Conservation (phyloP, 768 basidiomycete genomes). For the Phlebiopsis flavidoalba region DNA sequence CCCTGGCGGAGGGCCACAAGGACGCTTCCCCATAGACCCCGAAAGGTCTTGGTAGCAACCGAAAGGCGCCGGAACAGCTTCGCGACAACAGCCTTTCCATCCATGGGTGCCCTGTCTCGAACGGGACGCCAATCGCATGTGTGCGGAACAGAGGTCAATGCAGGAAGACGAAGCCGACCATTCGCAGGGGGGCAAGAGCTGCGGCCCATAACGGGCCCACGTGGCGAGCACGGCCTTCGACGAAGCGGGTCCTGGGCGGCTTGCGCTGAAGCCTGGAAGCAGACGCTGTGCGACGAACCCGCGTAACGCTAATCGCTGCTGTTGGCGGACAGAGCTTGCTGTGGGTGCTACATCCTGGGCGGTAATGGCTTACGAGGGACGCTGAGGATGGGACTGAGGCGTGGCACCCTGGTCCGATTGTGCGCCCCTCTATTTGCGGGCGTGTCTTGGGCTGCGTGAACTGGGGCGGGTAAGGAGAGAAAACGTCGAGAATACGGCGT, state of each 20-base stretch:
- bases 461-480: background rate
- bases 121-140: background rate
- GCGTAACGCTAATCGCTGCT: background rate
- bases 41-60: background rate
- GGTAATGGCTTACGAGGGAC: background rate
- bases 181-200: background rate
- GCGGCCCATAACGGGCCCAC: background rate
- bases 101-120: background rate
- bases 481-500: background rate
- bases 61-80: conserved; percentile 2
- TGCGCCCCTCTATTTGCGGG: conserved; percentile 1
- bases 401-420: conserved; percentile 8
- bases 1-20: no score
- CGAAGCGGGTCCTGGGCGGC: no score
- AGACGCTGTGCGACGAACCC: background rate
- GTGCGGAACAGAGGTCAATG: conserved; percentile 4
- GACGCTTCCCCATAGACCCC: background rate
- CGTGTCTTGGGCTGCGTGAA: background rate
- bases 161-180: background rate
- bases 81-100: background rate
- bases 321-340: background rate
- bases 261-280: background rate
- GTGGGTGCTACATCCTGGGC: background rate
- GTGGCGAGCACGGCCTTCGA: background rate
- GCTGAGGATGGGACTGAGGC: background rate